Evolutionary conservation across 139 green algal species (phyloP), one percentile per base, ranked within the genome.

Genomic region (Chlorella sorokiniana): DNA sequence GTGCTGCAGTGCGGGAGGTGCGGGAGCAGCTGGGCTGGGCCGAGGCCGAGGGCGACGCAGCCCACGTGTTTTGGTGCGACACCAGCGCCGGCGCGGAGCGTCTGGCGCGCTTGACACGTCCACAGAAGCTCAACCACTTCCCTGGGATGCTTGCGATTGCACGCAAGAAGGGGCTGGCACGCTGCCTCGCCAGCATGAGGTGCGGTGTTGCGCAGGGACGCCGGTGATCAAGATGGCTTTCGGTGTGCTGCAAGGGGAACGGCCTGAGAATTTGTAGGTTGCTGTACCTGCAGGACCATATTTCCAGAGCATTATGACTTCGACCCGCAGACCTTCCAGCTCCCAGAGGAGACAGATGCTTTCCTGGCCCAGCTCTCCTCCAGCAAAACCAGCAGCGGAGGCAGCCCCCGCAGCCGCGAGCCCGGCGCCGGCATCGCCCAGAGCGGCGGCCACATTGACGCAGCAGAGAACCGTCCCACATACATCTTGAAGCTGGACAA

Each of bases 91-190:
- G 76, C 64, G 87, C 92, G 27, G 93, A 96, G 44, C 82, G 92
- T 0, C 79, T 96, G 27, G 86, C 95, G 76, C 83, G 83, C 35
- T 76, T 97, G 23, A 85, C 71, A 23, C 78, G 68, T 11, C 89
- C 84, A 7, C 90, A 97, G 92, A 94, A 92, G 52, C 94, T 97
- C 73, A 97, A 97, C 81, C 94, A 97, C 82, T 96, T 97, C 81
- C 85, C 87, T 44, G 94, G 94, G 72, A 96, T 81, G 78, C 78
- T 76, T 33, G 94, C 96, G 86, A 85, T 97, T 20, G 95, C 91
- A 54, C 91, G 94, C 38, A 97, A 97, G 88, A 92, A 92, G 59
- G 68, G 54, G 35, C 93, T 97, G 88, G 91, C 92, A 0, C 83
- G 86, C 52, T 93, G 92, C 78, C 72, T 97, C 25, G 70, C 78